Base-by-base conservation (phyloP, 257 asterid genomes). In the Rehmannia glutinosa region DNA sequence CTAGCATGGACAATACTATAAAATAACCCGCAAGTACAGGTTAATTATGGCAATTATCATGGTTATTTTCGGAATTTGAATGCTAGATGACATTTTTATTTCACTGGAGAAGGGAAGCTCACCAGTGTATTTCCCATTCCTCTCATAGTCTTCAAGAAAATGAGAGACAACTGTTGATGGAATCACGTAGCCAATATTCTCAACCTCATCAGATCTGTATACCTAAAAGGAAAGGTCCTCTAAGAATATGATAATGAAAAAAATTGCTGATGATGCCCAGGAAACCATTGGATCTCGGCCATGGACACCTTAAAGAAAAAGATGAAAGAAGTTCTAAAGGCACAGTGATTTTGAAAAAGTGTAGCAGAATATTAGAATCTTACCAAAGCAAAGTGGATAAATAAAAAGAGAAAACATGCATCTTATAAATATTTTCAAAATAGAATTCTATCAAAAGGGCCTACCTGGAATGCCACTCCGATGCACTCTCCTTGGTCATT, bases 381-480 rank as follows among this genome's bases (percentile, higher is more conserved):
- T 41, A 54, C 49, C 62, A 69, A 49, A 32, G 47, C 21, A 55
- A 66, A 39, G 51, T 19, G 65, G 68, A 62, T 50, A 72, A 36
- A 24, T 36, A 47, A 20, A 11, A 58, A 42, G 54, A 11, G 46
- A 28, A 24, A n/a, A n/a, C n/a, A 64, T 27, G 45, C 13, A 56
- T 25, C 43, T 12, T 55, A 8, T 6, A 32, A 39, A n/a, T 4
- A 41, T 24, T 24, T 45, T 63, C 51, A 46, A 17, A 30, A 49
- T 65, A 32, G 64, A 65, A 46, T 68, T 62, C 28, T 25, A 42
- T 11, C 15, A 43, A 47, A 71, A 75, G 52, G 50, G 51, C 62
- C 50, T 70, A 93, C 99, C 99, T 90, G 99, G 73, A 93, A 93
- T 50, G 99, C 99, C 68, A 93, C 97, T 20, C 99, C 97, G 46